phyloP scores from a whole-genome alignment of 371 early-diverging fungal species.

The Syncephalastrum sp. region DNA sequence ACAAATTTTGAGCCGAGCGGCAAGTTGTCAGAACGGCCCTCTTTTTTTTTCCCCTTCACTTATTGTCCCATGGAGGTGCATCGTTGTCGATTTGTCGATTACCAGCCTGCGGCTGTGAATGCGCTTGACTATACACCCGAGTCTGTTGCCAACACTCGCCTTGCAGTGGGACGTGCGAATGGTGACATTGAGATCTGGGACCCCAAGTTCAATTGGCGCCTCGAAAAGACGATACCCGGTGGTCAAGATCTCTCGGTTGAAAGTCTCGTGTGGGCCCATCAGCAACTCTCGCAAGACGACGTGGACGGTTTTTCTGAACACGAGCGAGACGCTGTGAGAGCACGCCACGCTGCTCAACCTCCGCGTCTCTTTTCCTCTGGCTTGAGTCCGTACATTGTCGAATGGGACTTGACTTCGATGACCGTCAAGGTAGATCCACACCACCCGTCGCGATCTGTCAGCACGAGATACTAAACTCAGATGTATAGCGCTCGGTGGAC shows the following conservation, averaged over 20 bases:
- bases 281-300: constrained; percentile 64
- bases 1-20: too few species aligned
- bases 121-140: constrained; percentile 75
- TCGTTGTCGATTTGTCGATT: constrained; percentile 89
- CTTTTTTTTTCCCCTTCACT: too few species aligned
- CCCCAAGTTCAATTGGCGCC: constrained; percentile 60
- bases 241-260: constrained; percentile 76
- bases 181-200: constrained; percentile 95
- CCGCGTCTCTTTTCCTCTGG: constrained; percentile 90
- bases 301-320: constrained; percentile 58
- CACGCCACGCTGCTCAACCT: constrained; percentile 47
- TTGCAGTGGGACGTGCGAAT: constrained; percentile 89
- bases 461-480: not conserved
- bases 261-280: constrained; percentile 84
- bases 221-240: constrained; percentile 84
- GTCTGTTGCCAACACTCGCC: constrained; percentile 42
- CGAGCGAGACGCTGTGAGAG: constrained; percentile 46
- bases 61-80: constrained; percentile 68
- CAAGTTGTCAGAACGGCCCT: too few species aligned
- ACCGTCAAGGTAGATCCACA: constrained; percentile 58
- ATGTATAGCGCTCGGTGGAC: constrained; percentile 49
- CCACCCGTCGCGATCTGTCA: too few species aligned
- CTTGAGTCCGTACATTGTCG: constrained; percentile 80
- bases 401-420: constrained; percentile 81
- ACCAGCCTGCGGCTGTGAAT: constrained; percentile 83